Conservation (phyloP, 1,284 basidiomycete genomes). For the Papiliotrema terrestris region DNA sequence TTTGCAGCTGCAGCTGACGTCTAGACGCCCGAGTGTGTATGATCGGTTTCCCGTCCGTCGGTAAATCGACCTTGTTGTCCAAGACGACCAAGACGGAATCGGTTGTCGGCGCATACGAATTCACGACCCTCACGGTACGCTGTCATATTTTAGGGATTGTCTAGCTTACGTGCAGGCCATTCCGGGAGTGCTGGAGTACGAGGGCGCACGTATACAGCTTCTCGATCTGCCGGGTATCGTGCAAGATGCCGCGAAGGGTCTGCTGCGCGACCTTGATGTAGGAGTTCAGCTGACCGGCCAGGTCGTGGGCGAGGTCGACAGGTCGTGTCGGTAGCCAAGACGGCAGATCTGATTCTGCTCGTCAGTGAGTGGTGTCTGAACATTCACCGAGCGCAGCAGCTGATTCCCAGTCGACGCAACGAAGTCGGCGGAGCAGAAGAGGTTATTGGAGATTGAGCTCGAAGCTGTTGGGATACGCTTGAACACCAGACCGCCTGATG, state of each 20-base stretch:
- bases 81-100: conserved; percentile 90
- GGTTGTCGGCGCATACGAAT: conserved; percentile 89
- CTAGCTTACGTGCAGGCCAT: conserved; percentile 62
- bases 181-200: conserved; percentile 88
- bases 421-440: conserved; percentile 88
- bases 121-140: conserved; percentile 81
- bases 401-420: conserved; percentile 73
- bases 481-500: conserved; percentile 84
- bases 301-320: conserved; percentile 91
- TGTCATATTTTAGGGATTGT: not conserved
- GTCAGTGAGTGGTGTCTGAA: conserved; percentile 66
- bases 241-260: conserved; percentile 86
- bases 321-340: conserved; percentile 90
- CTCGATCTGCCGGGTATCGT: conserved; percentile 97
- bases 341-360: conserved; percentile 89
- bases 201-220: conserved; percentile 88
- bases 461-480: conserved; percentile 95
- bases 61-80: conserved; percentile 88
- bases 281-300: conserved; percentile 22
- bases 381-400: not conserved
- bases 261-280: not conserved
- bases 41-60: conserved; percentile 92
- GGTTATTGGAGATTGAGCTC: conserved; percentile 82
- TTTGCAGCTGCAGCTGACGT: conserved; percentile 1
- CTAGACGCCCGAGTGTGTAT: conserved; percentile 83